Percentiles rank a stretch among this genome's conserved stretches.
phyloP scores from a whole-genome alignment of 2,329 filamentous ascomycete species.

The Sporothrix variecibatus region DNA sequence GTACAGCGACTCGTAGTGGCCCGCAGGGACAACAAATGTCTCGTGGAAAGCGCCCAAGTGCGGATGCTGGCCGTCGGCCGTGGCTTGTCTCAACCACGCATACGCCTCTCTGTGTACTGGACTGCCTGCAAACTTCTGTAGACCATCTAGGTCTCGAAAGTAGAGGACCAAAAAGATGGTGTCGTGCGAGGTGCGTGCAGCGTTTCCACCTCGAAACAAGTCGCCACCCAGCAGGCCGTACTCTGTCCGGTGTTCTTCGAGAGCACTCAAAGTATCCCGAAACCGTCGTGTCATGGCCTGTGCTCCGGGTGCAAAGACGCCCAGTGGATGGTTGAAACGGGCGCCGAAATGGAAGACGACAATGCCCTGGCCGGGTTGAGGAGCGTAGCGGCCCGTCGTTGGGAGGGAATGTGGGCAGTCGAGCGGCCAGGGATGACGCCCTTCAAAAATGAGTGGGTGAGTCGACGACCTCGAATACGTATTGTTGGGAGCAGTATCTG shows the following conservation, averaged over 20 bases:
- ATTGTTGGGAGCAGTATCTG: constrained; percentile 30
- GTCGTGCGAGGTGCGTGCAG: constrained; percentile 27
- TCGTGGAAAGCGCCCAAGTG: constrained; percentile 32
- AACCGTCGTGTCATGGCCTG: constrained; percentile 45
- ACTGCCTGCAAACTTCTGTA: constrained; percentile 30
- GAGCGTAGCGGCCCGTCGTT: neutral
- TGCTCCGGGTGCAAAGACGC: constrained; percentile 49
- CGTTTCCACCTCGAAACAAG: constrained; percentile 40
- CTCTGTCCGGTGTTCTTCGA: constrained; percentile 32
- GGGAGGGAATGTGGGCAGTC: constrained; percentile 40
- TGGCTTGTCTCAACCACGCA: constrained; percentile 24
- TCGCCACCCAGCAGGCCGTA: constrained; percentile 51
- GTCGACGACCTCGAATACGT: constrained; percentile 12
- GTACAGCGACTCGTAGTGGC: constrained; percentile 31
- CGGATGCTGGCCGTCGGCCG: neutral
- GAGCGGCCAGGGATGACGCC: constrained; percentile 39
- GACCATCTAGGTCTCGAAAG: constrained; percentile 29
- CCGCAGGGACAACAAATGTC: constrained; percentile 30
- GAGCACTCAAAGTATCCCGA: constrained; percentile 42
- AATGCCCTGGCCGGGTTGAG: neutral
- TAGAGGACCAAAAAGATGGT: constrained; percentile 32
- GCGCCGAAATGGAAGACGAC: constrained; percentile 49
- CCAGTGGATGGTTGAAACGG: constrained; percentile 52
- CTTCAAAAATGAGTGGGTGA: constrained; percentile 32
- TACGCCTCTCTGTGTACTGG: constrained; percentile 25